Evolutionary conservation across 2,329 filamentous ascomycete genomes (phyloP).

Genomic region (Trichoderma asperellum): DNA sequence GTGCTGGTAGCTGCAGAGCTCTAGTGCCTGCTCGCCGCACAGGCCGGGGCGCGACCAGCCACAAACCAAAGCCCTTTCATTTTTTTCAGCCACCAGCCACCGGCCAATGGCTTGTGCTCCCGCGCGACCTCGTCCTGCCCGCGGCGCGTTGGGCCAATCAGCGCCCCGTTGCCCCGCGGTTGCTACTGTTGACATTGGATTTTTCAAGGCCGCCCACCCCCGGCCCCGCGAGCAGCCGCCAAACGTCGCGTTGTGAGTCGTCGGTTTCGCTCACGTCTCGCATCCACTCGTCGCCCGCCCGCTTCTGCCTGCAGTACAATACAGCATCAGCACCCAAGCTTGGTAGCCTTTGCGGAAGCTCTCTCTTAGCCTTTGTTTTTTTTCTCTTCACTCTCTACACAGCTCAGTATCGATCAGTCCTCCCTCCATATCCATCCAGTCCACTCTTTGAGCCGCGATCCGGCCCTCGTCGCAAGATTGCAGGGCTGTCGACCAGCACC

Average conservation of each 20-base stretch:
- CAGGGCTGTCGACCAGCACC: slow-evolving; percentile 10
- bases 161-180: slow-evolving; percentile 58
- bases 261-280: slow-evolving; percentile 27
- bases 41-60: slow-evolving; percentile 22
- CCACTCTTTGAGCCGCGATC: slow-evolving; percentile 24
- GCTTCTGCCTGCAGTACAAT: slow-evolving; percentile 26
- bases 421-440: slow-evolving; percentile 23
- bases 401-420: slow-evolving; percentile 6
- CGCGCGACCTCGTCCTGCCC: slow-evolving; percentile 29
- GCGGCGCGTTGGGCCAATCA: slow-evolving; percentile 47
- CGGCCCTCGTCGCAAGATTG: background rate
- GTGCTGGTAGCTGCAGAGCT: background rate
- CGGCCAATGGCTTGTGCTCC: slow-evolving; percentile 32
- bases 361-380: slow-evolving; percentile 27
- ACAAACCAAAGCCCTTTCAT: slow-evolving; percentile 8
- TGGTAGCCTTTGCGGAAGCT: slow-evolving; percentile 20
- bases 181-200: slow-evolving; percentile 55
- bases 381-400: slow-evolving; percentile 11
- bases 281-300: slow-evolving; percentile 30
- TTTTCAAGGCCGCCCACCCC: slow-evolving; percentile 34
- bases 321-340: slow-evolving; percentile 26
- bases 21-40: background rate
- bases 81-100: slow-evolving; percentile 12
- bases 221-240: slow-evolving; percentile 29
- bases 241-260: slow-evolving; percentile 35